A percentile compares a stretch with the other conserved stretches of the same genome.
Evolutionary conservation across 306 rosid species (phyloP).

Genomic region (Begonia peltatifolia): DNA sequence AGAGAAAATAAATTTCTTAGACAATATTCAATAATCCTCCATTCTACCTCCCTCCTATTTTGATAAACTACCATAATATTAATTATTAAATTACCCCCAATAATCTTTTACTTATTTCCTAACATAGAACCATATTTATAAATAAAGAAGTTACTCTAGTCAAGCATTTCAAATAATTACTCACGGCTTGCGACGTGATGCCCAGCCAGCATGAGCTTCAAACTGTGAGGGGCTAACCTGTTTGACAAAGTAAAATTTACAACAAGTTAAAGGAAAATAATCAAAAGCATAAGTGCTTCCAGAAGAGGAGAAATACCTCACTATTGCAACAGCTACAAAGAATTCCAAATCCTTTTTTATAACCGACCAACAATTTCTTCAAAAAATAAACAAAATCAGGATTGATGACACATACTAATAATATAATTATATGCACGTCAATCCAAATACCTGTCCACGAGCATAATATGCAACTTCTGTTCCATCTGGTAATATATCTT

Average conservation of each 20-base stretch:
- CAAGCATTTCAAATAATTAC: slow-evolving; percentile 13
- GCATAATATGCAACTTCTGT: slow-evolving; percentile 69
- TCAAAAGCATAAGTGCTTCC: slow-evolving; percentile 5
- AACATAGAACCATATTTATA: not conserved
- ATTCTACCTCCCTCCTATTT: too few relatives aligned
- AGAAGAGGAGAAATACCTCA: slow-evolving; percentile 35
- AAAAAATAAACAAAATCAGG: slow-evolving; percentile 15
- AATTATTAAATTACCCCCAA: too few relatives aligned
- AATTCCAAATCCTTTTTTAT: slow-evolving; percentile 60
- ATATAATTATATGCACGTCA: not conserved
- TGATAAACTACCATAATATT: too few relatives aligned
- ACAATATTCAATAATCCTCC: too few relatives aligned
- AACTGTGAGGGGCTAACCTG: slow-evolving; percentile 89
- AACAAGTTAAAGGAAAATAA: slow-evolving; percentile 5
- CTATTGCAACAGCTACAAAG: slow-evolving; percentile 62
- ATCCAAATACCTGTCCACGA: slow-evolving; percentile 48
- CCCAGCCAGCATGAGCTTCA: slow-evolving; percentile 98
- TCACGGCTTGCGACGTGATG: slow-evolving; percentile 95
- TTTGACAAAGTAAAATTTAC: slow-evolving; percentile 4
- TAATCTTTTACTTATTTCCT: too few relatives aligned
- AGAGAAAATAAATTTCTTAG: too few relatives aligned
- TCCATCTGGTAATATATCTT: slow-evolving; percentile 65
- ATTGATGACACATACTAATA: not conserved
- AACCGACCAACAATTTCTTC: slow-evolving; percentile 69
- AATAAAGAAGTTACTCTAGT: not conserved